Conservation (phyloP, 2,329 filamentous ascomycete species). For the Arthrobotrys sinensis region DNA sequence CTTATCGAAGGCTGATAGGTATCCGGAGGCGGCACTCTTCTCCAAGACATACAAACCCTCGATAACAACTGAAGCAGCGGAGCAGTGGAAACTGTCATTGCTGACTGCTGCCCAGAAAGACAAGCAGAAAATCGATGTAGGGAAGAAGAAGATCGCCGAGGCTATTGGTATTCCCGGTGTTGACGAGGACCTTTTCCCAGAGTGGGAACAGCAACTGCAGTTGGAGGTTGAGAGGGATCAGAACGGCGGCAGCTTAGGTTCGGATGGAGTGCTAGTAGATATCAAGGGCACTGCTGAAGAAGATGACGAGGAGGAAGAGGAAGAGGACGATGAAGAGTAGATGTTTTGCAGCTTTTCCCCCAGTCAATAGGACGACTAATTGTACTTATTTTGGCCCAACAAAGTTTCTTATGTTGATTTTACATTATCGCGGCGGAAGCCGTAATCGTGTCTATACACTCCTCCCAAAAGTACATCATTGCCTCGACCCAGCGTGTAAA, state of each 20-base stretch:
- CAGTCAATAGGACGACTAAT: constrained; percentile 8
- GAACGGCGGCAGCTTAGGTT: constrained; percentile 67
- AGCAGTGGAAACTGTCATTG: constrained; percentile 84
- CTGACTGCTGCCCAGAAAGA: constrained; percentile 75
- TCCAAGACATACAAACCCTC: constrained; percentile 96
- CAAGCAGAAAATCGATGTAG: constrained; percentile 69
- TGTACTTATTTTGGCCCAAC: constrained; percentile 41
- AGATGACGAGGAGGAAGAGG: constrained; percentile 63
- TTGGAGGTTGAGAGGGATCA: constrained; percentile 78
- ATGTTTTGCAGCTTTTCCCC: constrained; percentile 7
- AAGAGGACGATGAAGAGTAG: constrained; percentile 62
- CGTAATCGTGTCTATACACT: constrained; percentile 15
- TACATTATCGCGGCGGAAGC: not conserved
- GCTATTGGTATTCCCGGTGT: constrained; percentile 85
- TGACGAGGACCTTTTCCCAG: constrained; percentile 91
- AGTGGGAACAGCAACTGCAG: constrained; percentile 92
- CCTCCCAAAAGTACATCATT: not conserved
- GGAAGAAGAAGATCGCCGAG: constrained; percentile 85
- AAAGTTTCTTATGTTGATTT: constrained; percentile 28
- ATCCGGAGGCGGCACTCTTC: constrained; percentile 90
- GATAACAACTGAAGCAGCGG: constrained; percentile 77
- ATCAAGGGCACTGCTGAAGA: constrained; percentile 67
- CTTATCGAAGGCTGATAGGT: constrained; percentile 82
- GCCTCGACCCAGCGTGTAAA: no score
- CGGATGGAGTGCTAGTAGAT: constrained; percentile 67